Conservation (phyloP, 1,139 yeast genomes). For the Candida smagusa region DNA sequence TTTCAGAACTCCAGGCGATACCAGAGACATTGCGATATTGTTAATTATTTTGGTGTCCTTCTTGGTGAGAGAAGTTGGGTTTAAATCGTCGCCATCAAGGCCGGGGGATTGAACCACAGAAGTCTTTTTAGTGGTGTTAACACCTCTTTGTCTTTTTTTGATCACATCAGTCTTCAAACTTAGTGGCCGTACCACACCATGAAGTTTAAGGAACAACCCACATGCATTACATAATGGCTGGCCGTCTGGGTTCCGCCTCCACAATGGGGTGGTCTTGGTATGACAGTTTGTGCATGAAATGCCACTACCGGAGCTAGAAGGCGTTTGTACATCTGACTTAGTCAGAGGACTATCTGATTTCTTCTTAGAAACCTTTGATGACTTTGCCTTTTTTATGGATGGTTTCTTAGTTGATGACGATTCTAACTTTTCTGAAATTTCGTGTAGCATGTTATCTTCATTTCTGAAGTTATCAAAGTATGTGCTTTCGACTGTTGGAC, state of each 20-base stretch:
- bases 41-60: conserved; percentile 12
- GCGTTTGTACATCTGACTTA: not conserved
- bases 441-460: conserved; percentile 6
- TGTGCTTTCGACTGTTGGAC: conserved; percentile 1
- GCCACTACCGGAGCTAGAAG: conserved; percentile 1
- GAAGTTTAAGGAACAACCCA: conserved; percentile 25
- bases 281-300: conserved; percentile 24
- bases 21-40: conserved; percentile 7
- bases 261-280: conserved; percentile 25
- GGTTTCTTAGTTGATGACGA: conserved; percentile 12
- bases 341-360: conserved; percentile 4
- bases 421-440: conserved; percentile 8
- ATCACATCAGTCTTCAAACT: conserved; percentile 27
- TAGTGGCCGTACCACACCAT: conserved; percentile 27
- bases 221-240: conserved; percentile 29
- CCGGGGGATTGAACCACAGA: conserved; percentile 4
- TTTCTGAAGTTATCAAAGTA: conserved; percentile 3
- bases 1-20: conserved; percentile 1
- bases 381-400: conserved; percentile 10
- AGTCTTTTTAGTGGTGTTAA: conserved; percentile 4
- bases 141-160: conserved; percentile 26
- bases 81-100: conserved; percentile 23
- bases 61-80: conserved; percentile 18
- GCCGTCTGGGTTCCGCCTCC: conserved; percentile 28
- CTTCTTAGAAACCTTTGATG: conserved; percentile 9